Evolutionary conservation across 1,139 yeast genomes (phyloP).

Genomic region (Nakaseomyces delphensis): DNA sequence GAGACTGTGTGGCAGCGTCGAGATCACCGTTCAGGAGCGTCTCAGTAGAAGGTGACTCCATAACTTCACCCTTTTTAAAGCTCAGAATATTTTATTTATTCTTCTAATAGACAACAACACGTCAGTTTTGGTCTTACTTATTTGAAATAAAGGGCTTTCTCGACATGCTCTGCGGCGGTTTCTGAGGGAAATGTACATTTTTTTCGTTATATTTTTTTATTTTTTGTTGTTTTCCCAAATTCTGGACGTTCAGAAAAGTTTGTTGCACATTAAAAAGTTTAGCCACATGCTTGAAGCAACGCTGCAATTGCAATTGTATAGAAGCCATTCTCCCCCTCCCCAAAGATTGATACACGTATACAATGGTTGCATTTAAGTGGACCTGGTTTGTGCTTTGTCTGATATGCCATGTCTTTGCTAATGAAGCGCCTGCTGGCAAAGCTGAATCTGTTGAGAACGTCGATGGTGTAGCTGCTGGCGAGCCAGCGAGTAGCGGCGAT

Average conservation of each 20-base stretch:
- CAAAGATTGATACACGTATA: neutral
- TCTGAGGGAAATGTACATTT: neutral
- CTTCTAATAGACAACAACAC: neutral
- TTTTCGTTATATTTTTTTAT: neutral
- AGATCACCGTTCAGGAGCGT: slow-evolving; percentile 1
- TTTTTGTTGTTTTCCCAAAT: neutral
- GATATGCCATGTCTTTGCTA: neutral
- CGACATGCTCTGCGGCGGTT: neutral
- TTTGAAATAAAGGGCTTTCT: neutral
- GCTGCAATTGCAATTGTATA: no score
- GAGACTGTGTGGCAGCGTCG: slow-evolving; percentile 4
- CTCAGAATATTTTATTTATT: neutral
- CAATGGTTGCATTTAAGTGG: slow-evolving; percentile 4
- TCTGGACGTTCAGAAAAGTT: no score
- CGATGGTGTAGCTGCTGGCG: neutral
- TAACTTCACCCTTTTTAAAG: neutral
- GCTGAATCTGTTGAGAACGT: neutral
- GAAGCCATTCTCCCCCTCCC: no score
- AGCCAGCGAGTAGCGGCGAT: neutral
- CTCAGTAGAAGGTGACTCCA: slow-evolving; percentile 3
- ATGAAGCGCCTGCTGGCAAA: neutral
- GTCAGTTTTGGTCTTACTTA: neutral
- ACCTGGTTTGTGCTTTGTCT: slow-evolving; percentile 1
- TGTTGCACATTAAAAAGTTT: neutral
- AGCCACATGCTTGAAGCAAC: no score